Base-by-base conservation (phyloP, 495 filamentous ascomycete species). In the Hypoxylon rickii region DNA sequence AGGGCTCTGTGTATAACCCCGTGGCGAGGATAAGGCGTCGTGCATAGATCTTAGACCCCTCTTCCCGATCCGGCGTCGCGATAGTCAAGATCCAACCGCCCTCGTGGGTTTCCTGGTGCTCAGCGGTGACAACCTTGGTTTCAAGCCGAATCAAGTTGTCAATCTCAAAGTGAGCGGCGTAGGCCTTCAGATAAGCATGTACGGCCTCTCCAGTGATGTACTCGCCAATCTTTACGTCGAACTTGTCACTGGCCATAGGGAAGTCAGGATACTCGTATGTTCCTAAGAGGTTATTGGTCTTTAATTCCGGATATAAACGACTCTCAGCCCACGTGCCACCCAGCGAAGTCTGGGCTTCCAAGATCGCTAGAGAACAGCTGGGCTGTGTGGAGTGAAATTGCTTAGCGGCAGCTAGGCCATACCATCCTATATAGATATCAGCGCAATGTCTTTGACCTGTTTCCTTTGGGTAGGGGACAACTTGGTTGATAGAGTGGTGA, bases 191-290 rank as follows among this genome's bases (percentile, higher is more conserved):
- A 57, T 92, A 92, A 11, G 72, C 52, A 54, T 88, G 76, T 29
- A 89, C 70, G 26, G 83, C 79, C 7, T 76, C 37, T 0, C 84
- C 89, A 2, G 87, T 81, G 47, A 92, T 84, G 65, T 90, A 86
- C 47, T 89, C 68, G 5, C 82, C 84, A 1, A 76, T 59, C 47
- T 80, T 73, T 36, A 89, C 80, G 2, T 82, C 83, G 60, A 82
- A 86, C 0, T 69, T 79, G 16, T 74, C 64, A 20, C 51, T 58
- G 46, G 83, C 80, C 86, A 92, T 87, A 21, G 87, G 86, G 55
- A 86, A 89, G 61, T 89, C 88, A 36, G 81, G 83, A 66, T 80
- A 88, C 67, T 89, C 87, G 63, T 85, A 84, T 2, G 79, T 86
- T 8, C 86, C 85, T 15, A 83, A 58, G 7, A 77, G 51, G 34